These are phyloP conservation scores for Torrubiellomyces zombiae DNA, from an alignment of 2,329 filamentous ascomycete species.

Conservation along the genomic window DNA sequence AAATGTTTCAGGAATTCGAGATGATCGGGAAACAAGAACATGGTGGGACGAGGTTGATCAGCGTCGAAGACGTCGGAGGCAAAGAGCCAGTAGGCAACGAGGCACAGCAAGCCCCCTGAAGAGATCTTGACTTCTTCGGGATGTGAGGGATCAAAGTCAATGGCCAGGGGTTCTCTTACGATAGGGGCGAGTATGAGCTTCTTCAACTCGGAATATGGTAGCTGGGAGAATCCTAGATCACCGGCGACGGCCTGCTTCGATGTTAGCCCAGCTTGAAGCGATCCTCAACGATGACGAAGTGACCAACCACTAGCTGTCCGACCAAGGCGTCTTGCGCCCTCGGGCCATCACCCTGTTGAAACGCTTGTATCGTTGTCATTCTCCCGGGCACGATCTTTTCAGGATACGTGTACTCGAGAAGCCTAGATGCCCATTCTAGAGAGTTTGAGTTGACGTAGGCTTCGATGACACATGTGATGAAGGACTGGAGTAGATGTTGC, in stretches of 20 bases:
- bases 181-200: slow-evolving; percentile 24
- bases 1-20: slow-evolving; percentile 34
- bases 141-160: slow-evolving; percentile 27
- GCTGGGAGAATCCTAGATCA: slow-evolving; percentile 38
- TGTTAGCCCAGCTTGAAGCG: no score
- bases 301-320: slow-evolving; percentile 54
- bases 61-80: slow-evolving; percentile 44
- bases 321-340: slow-evolving; percentile 47
- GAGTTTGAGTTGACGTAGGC: slow-evolving; percentile 49
- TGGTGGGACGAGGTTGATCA: slow-evolving; percentile 31
- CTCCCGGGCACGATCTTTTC: slow-evolving; percentile 44
- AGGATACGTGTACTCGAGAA: slow-evolving; percentile 54
- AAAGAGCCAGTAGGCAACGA: slow-evolving; percentile 46
- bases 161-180: slow-evolving; percentile 26
- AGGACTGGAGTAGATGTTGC: slow-evolving; percentile 51
- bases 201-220: slow-evolving; percentile 27
- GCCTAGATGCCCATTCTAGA: slow-evolving; percentile 43
- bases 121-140: slow-evolving; percentile 39
- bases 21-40: slow-evolving; percentile 45
- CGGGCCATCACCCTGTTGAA: slow-evolving; percentile 44
- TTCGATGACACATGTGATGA: slow-evolving; percentile 63
- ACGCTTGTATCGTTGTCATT: slow-evolving; percentile 44
- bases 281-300: no score
- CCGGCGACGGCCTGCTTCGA: slow-evolving; percentile 39
- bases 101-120: slow-evolving; percentile 38